Conservation (phyloP, 768 basidiomycete genomes). For the Candolleomyces aberdarensis region DNA sequence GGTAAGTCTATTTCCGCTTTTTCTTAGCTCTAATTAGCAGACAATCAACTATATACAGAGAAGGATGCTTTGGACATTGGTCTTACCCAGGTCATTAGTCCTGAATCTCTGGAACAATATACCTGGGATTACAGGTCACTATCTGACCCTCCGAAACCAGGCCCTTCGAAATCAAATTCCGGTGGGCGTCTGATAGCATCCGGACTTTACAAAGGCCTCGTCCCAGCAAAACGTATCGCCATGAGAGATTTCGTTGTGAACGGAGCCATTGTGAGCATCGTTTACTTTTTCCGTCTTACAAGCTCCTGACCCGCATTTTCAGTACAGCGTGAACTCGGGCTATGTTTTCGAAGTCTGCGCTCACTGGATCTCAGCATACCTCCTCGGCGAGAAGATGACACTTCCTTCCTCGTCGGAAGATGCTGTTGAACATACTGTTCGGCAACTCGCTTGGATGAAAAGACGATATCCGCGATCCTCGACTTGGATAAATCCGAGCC, state of each 20-base stretch:
- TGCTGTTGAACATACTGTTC: conserved; percentile 40
- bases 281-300: background rate
- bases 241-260: conserved; percentile 61
- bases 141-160: background rate
- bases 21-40: background rate
- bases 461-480: conserved; percentile 46
- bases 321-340: conserved; percentile 57
- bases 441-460: conserved; percentile 49
- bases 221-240: conserved; percentile 56
- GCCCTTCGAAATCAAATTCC: background rate
- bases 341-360: conserved; percentile 51
- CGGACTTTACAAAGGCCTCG: conserved; percentile 55
- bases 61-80: background rate
- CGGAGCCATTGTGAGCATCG: conserved; percentile 49
- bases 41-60: background rate
- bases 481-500: conserved; percentile 52
- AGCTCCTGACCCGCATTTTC: background rate
- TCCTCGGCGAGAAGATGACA: conserved; percentile 48
- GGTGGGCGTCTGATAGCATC: background rate
- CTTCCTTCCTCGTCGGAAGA: conserved; percentile 45
- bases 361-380: conserved; percentile 66
- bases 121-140: background rate
- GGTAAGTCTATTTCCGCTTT: conserved; percentile 8
- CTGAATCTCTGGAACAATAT: background rate
- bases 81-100: background rate